Evolutionary conservation across 805 yeast genomes (phyloP).

Genomic region (Lipomyces chichibuensis): DNA sequence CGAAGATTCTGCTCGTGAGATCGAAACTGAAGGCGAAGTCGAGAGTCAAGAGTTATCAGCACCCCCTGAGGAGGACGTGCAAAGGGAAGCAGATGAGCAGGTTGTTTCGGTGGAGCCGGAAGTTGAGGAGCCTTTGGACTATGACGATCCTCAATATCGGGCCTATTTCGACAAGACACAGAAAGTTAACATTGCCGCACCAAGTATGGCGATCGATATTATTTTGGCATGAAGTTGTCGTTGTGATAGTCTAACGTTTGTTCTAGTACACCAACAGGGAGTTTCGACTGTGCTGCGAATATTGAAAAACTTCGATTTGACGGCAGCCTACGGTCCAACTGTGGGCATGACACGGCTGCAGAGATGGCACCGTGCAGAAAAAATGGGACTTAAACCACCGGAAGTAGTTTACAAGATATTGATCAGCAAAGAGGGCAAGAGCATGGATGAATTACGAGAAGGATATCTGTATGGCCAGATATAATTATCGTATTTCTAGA

Average conservation of each 20-base stretch:
- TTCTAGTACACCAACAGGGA: constrained; percentile 44
- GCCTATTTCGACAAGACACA: constrained; percentile 4
- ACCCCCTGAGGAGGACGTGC: constrained; percentile 2
- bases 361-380: constrained; percentile 47
- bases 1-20: background rate
- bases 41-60: background rate
- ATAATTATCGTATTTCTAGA: background rate
- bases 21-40: background rate
- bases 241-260: background rate
- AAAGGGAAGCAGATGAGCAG: background rate
- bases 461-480: constrained; percentile 38
- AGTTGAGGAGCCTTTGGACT: constrained; percentile 14
- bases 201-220: constrained; percentile 19
- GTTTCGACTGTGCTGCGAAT: constrained; percentile 41
- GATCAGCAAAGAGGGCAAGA: constrained; percentile 29
- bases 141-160: constrained; percentile 16
- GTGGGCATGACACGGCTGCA: constrained; percentile 46
- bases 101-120: background rate
- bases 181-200: constrained; percentile 19
- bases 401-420: constrained; percentile 41
- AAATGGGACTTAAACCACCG: constrained; percentile 47
- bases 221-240: background rate
- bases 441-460: constrained; percentile 13
- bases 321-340: constrained; percentile 46
- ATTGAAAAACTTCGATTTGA: constrained; percentile 45